Percentiles rank a stretch among this genome's conserved stretches.
Conservation (phyloP, 1,284 basidiomycete species). For the Cryptococcus floricola region DNA sequence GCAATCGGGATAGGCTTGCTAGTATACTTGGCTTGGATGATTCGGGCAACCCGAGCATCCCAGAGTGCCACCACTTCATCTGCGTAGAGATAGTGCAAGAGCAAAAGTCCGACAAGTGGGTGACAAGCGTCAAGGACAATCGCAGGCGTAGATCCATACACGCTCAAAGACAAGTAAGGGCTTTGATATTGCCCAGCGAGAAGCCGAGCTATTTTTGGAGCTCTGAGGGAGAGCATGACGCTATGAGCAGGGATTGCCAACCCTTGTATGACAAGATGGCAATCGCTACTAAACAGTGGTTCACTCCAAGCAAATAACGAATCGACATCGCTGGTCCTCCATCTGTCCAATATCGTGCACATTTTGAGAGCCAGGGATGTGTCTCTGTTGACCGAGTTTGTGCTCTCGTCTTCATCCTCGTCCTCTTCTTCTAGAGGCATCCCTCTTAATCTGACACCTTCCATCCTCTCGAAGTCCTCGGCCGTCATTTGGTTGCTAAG, state of each 20-base stretch:
- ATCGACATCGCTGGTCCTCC: conserved; percentile 34
- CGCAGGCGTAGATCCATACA: conserved; percentile 6
- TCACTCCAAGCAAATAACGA: conserved; percentile 46
- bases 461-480: conserved; percentile 34
- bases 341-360: conserved; percentile 41
- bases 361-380: conserved; percentile 38
- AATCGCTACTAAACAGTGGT: conserved; percentile 41
- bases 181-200: conserved; percentile 17
- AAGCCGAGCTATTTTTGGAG: conserved; percentile 23
- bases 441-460: neutral
- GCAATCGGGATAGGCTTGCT: conserved; percentile 51
- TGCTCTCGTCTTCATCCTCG: conserved; percentile 46
- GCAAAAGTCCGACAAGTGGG: conserved; percentile 64
- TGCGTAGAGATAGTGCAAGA: conserved; percentile 82
- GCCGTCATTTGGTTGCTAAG: conserved; percentile 45
- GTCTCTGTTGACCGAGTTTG: conserved; percentile 46
- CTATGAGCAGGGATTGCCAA: conserved; percentile 43
- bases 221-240: conserved; percentile 34
- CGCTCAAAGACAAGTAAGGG: conserved; percentile 9
- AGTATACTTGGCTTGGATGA: conserved; percentile 53
- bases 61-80: conserved; percentile 79
- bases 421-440: conserved; percentile 30
- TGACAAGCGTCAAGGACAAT: conserved; percentile 32
- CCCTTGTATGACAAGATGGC: conserved; percentile 33
- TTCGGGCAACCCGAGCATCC: conserved; percentile 67